Conservation (phyloP, 2,329 filamentous ascomycete species). For the Oidium heveae region DNA sequence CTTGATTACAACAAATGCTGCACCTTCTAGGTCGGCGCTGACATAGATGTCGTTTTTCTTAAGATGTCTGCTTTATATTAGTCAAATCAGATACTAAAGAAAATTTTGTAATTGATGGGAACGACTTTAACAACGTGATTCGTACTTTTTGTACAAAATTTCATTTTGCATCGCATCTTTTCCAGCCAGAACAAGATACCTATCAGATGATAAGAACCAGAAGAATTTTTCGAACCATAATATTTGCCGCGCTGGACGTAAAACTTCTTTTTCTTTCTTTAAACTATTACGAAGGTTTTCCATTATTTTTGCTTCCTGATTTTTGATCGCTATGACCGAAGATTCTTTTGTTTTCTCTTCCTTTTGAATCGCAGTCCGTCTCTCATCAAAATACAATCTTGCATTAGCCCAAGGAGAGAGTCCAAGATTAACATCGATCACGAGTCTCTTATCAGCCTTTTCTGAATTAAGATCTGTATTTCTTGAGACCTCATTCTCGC, state of each 20-base stretch:
- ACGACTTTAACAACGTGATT: not conserved
- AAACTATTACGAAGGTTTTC: constrained; percentile 67
- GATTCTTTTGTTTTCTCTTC: constrained; percentile 67
- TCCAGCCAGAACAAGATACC: constrained; percentile 73
- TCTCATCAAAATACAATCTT: constrained; percentile 75
- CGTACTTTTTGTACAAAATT: constrained; percentile 53
- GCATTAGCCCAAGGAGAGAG: constrained; percentile 76
- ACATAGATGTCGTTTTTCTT: constrained; percentile 80
- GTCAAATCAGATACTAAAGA: not conserved
- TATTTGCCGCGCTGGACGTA: constrained; percentile 59
- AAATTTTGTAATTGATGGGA: not conserved
- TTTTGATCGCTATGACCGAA: constrained; percentile 63
- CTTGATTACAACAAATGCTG: constrained; percentile 69
- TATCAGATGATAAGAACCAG: constrained; percentile 89
- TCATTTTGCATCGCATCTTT: constrained; percentile 80
- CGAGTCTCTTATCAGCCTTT: constrained; percentile 29
- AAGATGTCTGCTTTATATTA: constrained; percentile 24
- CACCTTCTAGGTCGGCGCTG: constrained; percentile 68
- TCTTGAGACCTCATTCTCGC: constrained; percentile 13
- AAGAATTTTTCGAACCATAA: constrained; percentile 96
- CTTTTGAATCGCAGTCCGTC: constrained; percentile 60
- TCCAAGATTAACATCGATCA: constrained; percentile 64
- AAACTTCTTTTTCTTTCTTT: constrained; percentile 73
- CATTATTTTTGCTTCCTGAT: constrained; percentile 66
- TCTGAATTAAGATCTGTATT: constrained; percentile 11